Percentiles rank a stretch among this genome's conserved stretches.
phyloP scores from a whole-genome alignment of 2,329 filamentous ascomycete genomes.

The Capronia coronata region DNA sequence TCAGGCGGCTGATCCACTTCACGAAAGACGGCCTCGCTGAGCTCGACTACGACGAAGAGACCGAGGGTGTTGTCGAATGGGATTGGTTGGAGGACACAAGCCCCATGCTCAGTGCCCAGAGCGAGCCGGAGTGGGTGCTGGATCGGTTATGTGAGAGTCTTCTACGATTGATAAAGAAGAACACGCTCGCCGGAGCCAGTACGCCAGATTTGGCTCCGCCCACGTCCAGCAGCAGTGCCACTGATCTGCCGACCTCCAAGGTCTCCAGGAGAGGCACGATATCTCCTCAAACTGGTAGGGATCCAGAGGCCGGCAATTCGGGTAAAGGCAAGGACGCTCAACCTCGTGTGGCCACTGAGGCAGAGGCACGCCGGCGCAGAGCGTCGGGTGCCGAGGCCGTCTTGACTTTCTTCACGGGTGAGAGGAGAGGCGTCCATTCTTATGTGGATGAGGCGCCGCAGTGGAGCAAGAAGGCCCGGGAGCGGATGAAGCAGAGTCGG shows the following conservation, averaged over 20 bases:
- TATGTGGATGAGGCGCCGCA: conserved; percentile 15
- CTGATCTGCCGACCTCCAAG: conserved; percentile 8
- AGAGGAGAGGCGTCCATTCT: conserved; percentile 13
- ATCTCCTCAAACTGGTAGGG: conserved; percentile 1
- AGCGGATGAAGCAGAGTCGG: conserved; percentile 6
- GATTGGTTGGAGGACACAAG: conserved; percentile 66
- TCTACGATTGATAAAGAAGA: conserved; percentile 34
- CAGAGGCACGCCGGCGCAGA: conserved; percentile 15
- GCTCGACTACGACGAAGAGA: conserved; percentile 44
- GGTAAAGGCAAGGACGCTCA: conserved; percentile 10
- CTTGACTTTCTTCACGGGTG: conserved; percentile 23
- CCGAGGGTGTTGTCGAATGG: conserved; percentile 59
- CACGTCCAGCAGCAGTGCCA: conserved; percentile 1
- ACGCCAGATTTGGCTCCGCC: conserved; percentile 1
- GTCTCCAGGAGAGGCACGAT: conserved; percentile 9
- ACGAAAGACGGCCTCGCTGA: conserved; percentile 35
- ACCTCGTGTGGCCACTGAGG: background rate
- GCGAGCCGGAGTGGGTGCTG: conserved; percentile 62
- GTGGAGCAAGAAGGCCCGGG: conserved; percentile 22
- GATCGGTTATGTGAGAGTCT: conserved; percentile 61
- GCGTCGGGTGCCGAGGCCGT: conserved; percentile 22
- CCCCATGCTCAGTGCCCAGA: conserved; percentile 57
- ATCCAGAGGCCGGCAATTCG: background rate
- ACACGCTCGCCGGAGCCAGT: conserved; percentile 14
- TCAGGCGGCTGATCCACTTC: conserved; percentile 65